These are phyloP conservation scores for Pichia terricola DNA, from an alignment of 1,139 yeast species.

Conservation along the genomic window DNA sequence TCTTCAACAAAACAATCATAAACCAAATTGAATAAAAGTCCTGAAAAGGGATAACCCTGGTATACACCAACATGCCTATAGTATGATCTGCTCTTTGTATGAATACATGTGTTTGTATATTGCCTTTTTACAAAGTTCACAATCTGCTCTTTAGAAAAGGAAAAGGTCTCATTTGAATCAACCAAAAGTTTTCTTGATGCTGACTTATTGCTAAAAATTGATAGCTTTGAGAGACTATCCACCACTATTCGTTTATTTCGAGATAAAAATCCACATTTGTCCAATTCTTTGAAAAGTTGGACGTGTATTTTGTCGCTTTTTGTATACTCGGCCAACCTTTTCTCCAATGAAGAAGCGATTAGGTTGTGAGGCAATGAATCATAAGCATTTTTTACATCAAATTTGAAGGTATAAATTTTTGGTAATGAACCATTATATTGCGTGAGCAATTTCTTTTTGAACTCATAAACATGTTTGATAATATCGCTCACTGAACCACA, in stretches of 20 bases:
- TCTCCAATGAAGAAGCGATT: conserved; percentile 29
- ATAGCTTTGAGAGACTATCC: conserved; percentile 2
- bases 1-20: conserved; percentile 53
- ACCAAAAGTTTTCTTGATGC: not conserved
- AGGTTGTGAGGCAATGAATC: conserved; percentile 57
- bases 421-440: conserved; percentile 26
- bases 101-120: conserved; percentile 31
- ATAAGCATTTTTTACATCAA: conserved; percentile 73
- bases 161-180: conserved; percentile 27
- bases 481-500: conserved; percentile 29
- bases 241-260: conserved; percentile 2
- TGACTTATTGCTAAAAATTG: not conserved
- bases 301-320: conserved; percentile 8
- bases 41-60: conserved; percentile 79
- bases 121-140: conserved; percentile 30
- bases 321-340: conserved; percentile 14
- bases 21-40: conserved; percentile 65
- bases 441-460: conserved; percentile 20
- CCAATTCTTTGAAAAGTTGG: conserved; percentile 7
- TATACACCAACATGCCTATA: conserved; percentile 61
- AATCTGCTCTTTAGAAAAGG: conserved; percentile 26
- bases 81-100: conserved; percentile 28
- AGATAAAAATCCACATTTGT: conserved; percentile 1
- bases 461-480: conserved; percentile 25
- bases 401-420: conserved; percentile 46